Evolutionary conservation across 306 rosid species (phyloP).

Genomic region (Cucumis hystrix): DNA sequence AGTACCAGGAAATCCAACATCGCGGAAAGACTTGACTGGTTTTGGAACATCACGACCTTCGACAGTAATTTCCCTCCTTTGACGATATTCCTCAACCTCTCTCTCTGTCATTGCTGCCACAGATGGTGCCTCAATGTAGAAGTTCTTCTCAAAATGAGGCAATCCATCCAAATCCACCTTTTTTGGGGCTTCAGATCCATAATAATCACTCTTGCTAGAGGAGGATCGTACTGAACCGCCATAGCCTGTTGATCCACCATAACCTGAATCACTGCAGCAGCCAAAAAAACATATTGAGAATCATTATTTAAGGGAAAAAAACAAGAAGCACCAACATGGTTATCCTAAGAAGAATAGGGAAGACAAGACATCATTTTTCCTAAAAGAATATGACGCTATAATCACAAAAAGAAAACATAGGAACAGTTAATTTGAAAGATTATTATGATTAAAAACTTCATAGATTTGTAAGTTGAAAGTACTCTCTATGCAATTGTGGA

Average conservation of each 20-base stretch:
- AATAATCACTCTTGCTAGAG: conserved; percentile 36
- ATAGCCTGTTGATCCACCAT: conserved; percentile 44
- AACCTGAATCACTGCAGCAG: conserved; percentile 62
- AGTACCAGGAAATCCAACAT: conserved; percentile 86
- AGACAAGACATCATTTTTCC: background rate
- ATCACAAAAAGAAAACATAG: background rate
- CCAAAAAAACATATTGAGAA: conserved; percentile 4
- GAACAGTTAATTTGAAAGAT: background rate
- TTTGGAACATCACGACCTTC: conserved; percentile 96
- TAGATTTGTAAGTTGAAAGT: background rate
- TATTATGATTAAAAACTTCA: background rate
- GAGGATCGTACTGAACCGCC: conserved; percentile 48
- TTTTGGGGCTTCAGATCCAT: conserved; percentile 42
- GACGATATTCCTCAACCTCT: conserved; percentile 67
- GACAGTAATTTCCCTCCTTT: conserved; percentile 65
- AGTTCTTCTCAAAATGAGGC: conserved; percentile 85
- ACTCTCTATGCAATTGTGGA: background rate
- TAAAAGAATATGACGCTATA: background rate
- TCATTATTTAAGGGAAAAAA: background rate
- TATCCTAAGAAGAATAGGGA: background rate
- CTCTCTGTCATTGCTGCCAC: conserved; percentile 74
- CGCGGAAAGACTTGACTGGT: conserved; percentile 68
- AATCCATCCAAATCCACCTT: conserved; percentile 87
- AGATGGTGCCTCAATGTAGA: conserved; percentile 57
- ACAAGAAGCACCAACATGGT: background rate